Percentiles rank a stretch among this genome's conserved stretches.
Conservation (phyloP, 2,329 filamentous ascomycete genomes). For the Calonectria crousiana region DNA sequence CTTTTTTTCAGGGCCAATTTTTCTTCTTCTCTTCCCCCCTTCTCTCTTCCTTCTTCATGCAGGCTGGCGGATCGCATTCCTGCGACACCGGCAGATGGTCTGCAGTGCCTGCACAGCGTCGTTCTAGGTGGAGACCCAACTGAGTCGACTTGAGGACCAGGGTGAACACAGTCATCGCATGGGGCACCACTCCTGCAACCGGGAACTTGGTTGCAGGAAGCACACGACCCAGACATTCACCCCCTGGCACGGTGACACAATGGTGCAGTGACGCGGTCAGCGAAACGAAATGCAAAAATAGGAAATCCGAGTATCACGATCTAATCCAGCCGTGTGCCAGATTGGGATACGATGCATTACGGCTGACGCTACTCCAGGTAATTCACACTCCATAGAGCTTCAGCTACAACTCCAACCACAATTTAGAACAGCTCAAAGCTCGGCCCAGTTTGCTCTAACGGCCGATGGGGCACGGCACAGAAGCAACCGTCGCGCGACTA, state of each 20-base stretch:
- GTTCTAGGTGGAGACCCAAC: slow-evolving; percentile 5
- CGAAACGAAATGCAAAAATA: neutral
- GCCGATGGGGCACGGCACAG: slow-evolving; percentile 24
- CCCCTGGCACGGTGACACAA: neutral
- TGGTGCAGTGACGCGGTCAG: slow-evolving; percentile 14
- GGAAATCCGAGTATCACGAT: slow-evolving; percentile 7
- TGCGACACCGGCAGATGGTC: slow-evolving; percentile 37
- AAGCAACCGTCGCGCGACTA: slow-evolving; percentile 24
- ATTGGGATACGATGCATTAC: slow-evolving; percentile 9
- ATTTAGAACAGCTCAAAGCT: neutral
- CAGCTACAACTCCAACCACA: neutral
- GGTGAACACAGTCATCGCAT: neutral
- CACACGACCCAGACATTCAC: slow-evolving; percentile 10
- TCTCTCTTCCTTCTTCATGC: slow-evolving; percentile 16
- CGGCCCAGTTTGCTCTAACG: slow-evolving; percentile 9
- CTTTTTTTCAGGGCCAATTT: neutral
- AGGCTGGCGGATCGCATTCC: slow-evolving; percentile 23
- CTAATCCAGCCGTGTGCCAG: neutral
- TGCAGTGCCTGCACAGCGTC: slow-evolving; percentile 19
- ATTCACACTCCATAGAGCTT: neutral
- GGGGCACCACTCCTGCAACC: slow-evolving; percentile 6
- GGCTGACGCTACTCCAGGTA: neutral
- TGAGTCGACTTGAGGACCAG: neutral
- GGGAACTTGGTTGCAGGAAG: slow-evolving; percentile 16
- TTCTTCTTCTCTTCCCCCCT: neutral